Percentiles rank a stretch among this genome's conserved stretches.
phyloP scores from a whole-genome alignment of 2,329 filamentous ascomycete genomes.

The Nothophoma quercina region DNA sequence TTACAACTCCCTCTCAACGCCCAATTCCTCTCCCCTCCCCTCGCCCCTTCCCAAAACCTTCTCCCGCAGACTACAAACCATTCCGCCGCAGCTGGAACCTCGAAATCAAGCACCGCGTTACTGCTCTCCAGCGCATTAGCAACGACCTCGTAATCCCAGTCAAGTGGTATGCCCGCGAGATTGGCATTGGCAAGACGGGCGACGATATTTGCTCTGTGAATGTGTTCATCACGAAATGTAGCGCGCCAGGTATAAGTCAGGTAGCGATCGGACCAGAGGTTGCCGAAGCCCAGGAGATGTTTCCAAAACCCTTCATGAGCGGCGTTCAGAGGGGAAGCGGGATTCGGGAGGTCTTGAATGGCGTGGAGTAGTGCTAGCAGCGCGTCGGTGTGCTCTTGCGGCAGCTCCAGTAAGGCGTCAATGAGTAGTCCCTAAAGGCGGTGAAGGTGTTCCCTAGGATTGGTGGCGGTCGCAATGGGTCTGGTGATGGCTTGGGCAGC shows the following conservation, averaged over 20 bases:
- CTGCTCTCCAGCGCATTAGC: conserved; percentile 12
- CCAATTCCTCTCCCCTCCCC: not conserved
- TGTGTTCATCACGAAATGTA: not conserved
- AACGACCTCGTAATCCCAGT: conserved; percentile 15
- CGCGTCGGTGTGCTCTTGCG: not conserved
- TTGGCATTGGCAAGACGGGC: conserved; percentile 1
- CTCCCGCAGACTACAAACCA: not conserved
- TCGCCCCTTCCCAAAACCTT: not conserved
- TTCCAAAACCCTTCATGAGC: conserved; percentile 3
- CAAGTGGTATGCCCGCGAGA: conserved; percentile 9
- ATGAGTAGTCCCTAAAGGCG: conserved; percentile 8
- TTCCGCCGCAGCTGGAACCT: conserved; percentile 7
- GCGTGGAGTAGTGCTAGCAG: conserved; percentile 11
- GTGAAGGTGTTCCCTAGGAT: not conserved
- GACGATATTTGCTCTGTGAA: conserved; percentile 11
- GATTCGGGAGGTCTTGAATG: conserved; percentile 8
- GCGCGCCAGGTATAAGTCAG: conserved; percentile 7
- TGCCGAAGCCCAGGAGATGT: conserved; percentile 2
- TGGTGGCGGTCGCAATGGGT: not conserved
- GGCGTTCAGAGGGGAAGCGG: not conserved
- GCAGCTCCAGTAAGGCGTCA: conserved; percentile 17
- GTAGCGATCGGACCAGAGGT: conserved; percentile 14
- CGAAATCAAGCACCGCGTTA: conserved; percentile 8
- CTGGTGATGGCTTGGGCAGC: conserved; percentile 18
- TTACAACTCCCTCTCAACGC: not conserved